These are phyloP conservation scores for Candida koratica DNA, from an alignment of 805 yeast species.

Conservation along the genomic window DNA sequence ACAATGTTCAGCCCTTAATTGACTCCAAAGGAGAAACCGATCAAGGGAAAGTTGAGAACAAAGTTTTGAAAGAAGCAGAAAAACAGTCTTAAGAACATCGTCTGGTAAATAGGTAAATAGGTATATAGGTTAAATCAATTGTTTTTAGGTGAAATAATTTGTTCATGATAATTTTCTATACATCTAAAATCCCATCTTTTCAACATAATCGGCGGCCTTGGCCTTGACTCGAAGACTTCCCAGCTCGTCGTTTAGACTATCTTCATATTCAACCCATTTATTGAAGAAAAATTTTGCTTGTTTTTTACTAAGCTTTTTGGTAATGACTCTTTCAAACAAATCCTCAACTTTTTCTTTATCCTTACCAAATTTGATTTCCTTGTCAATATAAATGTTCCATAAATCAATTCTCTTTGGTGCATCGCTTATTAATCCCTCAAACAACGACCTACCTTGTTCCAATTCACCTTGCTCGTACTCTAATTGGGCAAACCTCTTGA, in stretches of 20 bases:
- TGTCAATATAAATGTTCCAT: slow-evolving; percentile 95
- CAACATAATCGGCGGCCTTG: slow-evolving; percentile 78
- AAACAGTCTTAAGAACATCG: no score
- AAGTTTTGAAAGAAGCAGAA: no score
- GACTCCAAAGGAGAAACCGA: slow-evolving; percentile 2
- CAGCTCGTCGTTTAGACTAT: slow-evolving; percentile 60
- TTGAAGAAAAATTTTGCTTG: slow-evolving; percentile 94
- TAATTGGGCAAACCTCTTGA: slow-evolving; percentile 81
- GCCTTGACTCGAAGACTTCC: slow-evolving; percentile 83
- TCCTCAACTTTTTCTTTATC: slow-evolving; percentile 68
- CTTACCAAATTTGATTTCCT: slow-evolving; percentile 67
- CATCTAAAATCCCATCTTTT: slow-evolving; percentile 15
- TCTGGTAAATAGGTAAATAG: no score
- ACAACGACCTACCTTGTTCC: slow-evolving; percentile 91
- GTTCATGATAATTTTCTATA: no score
- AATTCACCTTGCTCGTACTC: slow-evolving; percentile 85
- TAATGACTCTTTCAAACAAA: slow-evolving; percentile 75
- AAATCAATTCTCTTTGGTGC: slow-evolving; percentile 89
- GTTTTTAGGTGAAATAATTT: no score
- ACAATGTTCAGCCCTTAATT: slow-evolving; percentile 7
- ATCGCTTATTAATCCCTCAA: slow-evolving; percentile 87
- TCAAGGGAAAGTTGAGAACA: no score
- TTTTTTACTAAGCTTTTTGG: slow-evolving; percentile 67
- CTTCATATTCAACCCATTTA: slow-evolving; percentile 85
- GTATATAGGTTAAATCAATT: no score